Evolutionary conservation across 1,284 basidiomycete genomes (phyloP), one percentile per base, ranked within the genome.

Genomic region (Mycena citricolor): DNA sequence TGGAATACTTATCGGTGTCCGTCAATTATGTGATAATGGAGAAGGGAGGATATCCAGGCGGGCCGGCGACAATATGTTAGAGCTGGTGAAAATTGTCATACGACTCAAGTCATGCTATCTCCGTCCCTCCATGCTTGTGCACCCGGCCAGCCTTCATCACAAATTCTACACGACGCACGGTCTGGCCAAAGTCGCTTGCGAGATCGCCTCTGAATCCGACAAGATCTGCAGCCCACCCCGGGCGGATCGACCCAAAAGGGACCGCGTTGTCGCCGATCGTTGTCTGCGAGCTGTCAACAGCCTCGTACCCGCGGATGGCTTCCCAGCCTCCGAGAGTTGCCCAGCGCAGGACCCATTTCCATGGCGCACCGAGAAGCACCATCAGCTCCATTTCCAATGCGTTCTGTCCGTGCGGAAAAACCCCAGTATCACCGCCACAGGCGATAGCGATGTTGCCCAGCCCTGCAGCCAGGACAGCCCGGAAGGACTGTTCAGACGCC

Each of bases 371-470:
- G 3, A 81, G 65, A 13, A 61, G 57, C 11, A 73, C 71, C 82
- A 83, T 83, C 16, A 83, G 60, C 55, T 74, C 65, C 68, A 84
- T 66, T 65, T 84, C 82, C 29, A 77, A 61, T 21, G 76, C 70
- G 54, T 85, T 85, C 45, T 73, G 65, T 2, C 81, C 81, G 56
- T 83, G 82, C 23, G 74, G 54, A 59, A 83, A 85, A 3, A 73
- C 70, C 3, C 80, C 80, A 0, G 80, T 83, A 58, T 84, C 80
- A 2, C 81, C 80, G 4, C 81, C 80, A 56, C 76, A 77, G 4
- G 77, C 79, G 41, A 83, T 70, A 20, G 51, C 40, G 14, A 57
- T 19, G 35, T 69, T 70, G 14, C 71, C 66, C 47, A 73, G 57
- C 1, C 67, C 69, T 2, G 59, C 54, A 19, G 62, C 59, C 8